These are phyloP conservation scores for Dendrobium huoshanense DNA, from an alignment of 106 monocot genomes.

Conservation along the genomic window DNA sequence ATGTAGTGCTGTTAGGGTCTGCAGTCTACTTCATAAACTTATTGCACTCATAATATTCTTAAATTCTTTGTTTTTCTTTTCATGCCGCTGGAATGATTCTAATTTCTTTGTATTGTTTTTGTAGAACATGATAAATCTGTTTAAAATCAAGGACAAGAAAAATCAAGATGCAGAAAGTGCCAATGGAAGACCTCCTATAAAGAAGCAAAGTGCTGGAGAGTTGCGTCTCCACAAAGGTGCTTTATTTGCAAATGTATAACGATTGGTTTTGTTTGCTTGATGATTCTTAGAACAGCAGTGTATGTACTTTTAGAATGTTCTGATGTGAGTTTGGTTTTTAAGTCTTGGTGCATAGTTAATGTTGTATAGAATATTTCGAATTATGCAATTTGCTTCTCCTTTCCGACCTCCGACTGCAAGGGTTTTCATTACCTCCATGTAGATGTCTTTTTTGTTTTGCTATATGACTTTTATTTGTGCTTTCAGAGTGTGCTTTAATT, in stretches of 20 bases:
- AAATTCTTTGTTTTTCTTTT: not conserved
- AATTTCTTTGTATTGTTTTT: not conserved
- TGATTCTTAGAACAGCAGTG: not conserved
- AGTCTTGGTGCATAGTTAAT: not conserved
- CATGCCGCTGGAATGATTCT: not conserved
- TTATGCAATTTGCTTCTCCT: not conserved
- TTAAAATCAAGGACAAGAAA: slow-evolving; percentile 66
- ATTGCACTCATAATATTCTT: not conserved
- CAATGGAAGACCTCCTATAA: slow-evolving; percentile 40
- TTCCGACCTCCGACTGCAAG: not conserved
- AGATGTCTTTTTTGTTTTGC: not conserved
- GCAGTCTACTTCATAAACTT: not conserved
- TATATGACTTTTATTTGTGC: not conserved
- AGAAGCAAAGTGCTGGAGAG: slow-evolving; percentile 75
- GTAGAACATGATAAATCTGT: slow-evolving; percentile 61
- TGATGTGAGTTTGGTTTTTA: not conserved
- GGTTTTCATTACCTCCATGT: not conserved
- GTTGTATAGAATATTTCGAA: not conserved
- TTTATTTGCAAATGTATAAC: not conserved
- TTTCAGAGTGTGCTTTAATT: not conserved
- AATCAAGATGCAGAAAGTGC: slow-evolving; percentile 50
- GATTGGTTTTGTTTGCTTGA: not conserved
- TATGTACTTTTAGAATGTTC: not conserved
- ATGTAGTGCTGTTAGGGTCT: not conserved
- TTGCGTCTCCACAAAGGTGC: slow-evolving; percentile 73